phyloP scores from a whole-genome alignment of 768 basidiomycete genomes.

The Nevesoporus exiguus region DNA sequence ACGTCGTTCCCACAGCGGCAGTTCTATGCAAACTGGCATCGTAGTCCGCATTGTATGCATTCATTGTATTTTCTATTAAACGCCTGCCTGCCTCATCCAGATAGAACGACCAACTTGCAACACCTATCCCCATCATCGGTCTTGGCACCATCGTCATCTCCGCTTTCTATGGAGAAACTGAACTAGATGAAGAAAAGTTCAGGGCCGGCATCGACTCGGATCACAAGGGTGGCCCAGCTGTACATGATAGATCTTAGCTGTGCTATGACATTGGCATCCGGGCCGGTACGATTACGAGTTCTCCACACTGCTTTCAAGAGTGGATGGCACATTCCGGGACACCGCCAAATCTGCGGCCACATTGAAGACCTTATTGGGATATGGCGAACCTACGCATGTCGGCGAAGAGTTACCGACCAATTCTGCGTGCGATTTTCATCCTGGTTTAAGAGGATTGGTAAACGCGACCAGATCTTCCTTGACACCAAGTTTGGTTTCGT shows the following conservation, averaged over 20 bases:
- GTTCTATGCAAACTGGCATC: too few species aligned
- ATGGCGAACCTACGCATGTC: slow-evolving; percentile 16
- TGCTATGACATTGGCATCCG: not conserved
- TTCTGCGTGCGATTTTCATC: not conserved
- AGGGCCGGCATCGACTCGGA: slow-evolving; percentile 40
- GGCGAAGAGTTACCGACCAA: too few species aligned
- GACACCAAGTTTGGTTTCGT: slow-evolving; percentile 54
- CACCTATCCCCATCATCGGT: slow-evolving; percentile 44
- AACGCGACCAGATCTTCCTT: slow-evolving; percentile 45
- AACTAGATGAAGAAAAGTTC: slow-evolving; percentile 51
- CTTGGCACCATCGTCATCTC: slow-evolving; percentile 62
- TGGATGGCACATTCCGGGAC: slow-evolving; percentile 49
- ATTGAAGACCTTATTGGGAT: slow-evolving; percentile 42
- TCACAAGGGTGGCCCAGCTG: too few species aligned
- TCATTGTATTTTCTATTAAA: too few species aligned
- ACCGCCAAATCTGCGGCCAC: slow-evolving; percentile 42
- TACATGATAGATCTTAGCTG: not conserved
- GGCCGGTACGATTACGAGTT: slow-evolving; percentile 25
- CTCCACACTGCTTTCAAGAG: slow-evolving; percentile 40
- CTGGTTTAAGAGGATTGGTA: slow-evolving; percentile 1
- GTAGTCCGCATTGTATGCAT: too few species aligned
- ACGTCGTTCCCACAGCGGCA: too few species aligned
- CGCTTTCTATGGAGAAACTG: slow-evolving; percentile 41
- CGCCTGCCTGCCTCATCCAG: too few species aligned
- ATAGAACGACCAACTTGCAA: too few species aligned